A percentile compares a stretch with the other conserved stretches of the same genome.
These are phyloP conservation scores for Pestalotiopsis sp. DNA, from an alignment of 2,329 filamentous ascomycete genomes.

Conservation along the genomic window DNA sequence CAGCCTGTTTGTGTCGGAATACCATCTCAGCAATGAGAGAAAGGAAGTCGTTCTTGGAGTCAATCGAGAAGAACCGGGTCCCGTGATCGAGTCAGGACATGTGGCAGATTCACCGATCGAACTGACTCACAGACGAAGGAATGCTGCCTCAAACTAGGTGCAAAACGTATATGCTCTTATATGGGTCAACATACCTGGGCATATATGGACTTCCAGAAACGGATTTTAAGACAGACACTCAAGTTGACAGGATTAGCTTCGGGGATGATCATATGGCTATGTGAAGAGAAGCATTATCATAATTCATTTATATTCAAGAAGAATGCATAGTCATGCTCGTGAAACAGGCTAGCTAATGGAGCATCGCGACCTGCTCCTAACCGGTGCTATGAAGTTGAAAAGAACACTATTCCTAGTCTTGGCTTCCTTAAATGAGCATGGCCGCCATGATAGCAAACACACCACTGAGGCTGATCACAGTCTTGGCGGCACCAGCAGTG, in stretches of 20 bases:
- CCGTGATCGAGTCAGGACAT: not conserved
- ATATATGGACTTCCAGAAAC: not conserved
- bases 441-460: conserved; percentile 15
- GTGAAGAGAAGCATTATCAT: not conserved
- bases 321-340: not conserved
- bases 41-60: conserved; percentile 14
- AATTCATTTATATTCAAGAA: not conserved
- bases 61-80: not conserved
- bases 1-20: conserved; percentile 15
- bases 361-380: not conserved
- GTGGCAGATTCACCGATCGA: not conserved
- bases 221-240: not conserved
- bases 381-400: not conserved
- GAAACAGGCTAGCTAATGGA: not conserved
- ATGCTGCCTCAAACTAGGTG: not conserved
- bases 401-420: not conserved
- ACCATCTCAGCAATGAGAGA: conserved; percentile 13
- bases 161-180: not conserved
- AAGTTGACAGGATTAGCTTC: no score
- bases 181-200: no score
- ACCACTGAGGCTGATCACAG: conserved; percentile 18
- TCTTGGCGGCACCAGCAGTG: conserved; percentile 22
- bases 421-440: conserved; percentile 3
- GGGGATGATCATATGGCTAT: no score
- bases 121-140: not conserved